These are phyloP conservation scores for Epichloe sibirici DNA, from an alignment of 2,329 filamentous ascomycete species.

Conservation along the genomic window DNA sequence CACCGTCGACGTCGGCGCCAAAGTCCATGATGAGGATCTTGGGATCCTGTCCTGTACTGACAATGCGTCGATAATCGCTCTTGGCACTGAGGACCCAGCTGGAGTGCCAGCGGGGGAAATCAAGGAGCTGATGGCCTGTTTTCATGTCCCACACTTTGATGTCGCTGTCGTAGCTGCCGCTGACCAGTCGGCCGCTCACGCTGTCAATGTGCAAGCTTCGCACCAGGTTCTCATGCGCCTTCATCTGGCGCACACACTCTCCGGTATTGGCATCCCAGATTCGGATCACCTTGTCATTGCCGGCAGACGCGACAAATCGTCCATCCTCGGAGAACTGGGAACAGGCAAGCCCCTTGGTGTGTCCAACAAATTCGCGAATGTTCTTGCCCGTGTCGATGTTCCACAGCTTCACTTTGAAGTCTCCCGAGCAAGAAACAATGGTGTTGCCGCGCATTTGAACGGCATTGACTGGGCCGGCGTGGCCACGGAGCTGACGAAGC, in stretches of 20 bases:
- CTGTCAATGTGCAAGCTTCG: conserved; percentile 85
- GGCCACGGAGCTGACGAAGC: conserved; percentile 69
- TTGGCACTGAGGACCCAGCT: conserved; percentile 97
- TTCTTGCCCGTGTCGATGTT: conserved; percentile 80
- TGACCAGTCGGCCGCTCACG: conserved; percentile 73
- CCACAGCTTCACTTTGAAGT: conserved; percentile 91
- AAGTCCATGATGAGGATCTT: conserved; percentile 93
- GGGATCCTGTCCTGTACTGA: conserved; percentile 89
- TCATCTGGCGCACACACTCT: conserved; percentile 66
- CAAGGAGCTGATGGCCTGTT: conserved; percentile 63
- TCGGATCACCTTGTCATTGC: conserved; percentile 90
- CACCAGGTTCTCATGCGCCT: conserved; percentile 75
- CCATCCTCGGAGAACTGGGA: conserved; percentile 94
- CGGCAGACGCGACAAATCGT: conserved; percentile 83
- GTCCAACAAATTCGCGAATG: conserved; percentile 79
- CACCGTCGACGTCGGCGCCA: conserved; percentile 47
- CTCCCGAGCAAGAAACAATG: conserved; percentile 85
- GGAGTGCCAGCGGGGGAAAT: conserved; percentile 87
- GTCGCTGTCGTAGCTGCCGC: conserved; percentile 87
- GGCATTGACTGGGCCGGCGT: conserved; percentile 87
- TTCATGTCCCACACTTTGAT: conserved; percentile 90
- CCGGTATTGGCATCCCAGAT: conserved; percentile 92
- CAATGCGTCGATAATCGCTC: conserved; percentile 86
- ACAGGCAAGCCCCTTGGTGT: conserved; percentile 88
- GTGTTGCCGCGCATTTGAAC: conserved; percentile 90